Percentiles rank a stretch among this genome's conserved stretches.
Evolutionary conservation across 495 filamentous ascomycete species (phyloP).

Genomic region (Xylaria bambusicola): DNA sequence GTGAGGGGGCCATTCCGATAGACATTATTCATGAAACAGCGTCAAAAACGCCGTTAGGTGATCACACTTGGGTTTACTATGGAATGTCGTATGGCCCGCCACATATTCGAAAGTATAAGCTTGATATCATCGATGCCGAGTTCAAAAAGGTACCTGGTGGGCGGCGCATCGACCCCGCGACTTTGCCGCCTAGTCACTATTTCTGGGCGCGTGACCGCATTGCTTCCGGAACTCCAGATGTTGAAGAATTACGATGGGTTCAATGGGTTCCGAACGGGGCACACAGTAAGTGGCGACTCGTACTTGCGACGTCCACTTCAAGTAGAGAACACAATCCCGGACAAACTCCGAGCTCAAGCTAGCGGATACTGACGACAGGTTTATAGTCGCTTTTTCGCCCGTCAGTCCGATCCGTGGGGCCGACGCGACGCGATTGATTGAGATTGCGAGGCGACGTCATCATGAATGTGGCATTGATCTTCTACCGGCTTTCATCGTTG

Average conservation of each 20-base stretch:
- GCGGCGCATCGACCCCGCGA: conserved; percentile 35
- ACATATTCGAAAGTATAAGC: conserved; percentile 35
- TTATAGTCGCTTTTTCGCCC: conserved; percentile 48
- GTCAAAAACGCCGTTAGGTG: conserved; percentile 42
- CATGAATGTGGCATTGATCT: conserved; percentile 48
- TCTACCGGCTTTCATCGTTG: conserved; percentile 51
- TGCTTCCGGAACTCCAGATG: conserved; percentile 46
- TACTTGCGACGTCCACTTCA: too few species aligned
- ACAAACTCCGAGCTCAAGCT: too few species aligned
- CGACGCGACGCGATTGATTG: conserved; percentile 37
- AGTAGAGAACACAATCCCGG: too few species aligned
- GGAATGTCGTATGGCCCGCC: conserved; percentile 46
- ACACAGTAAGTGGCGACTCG: conserved; percentile 39
- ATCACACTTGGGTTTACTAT: conserved; percentile 54
- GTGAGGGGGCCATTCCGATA: conserved; percentile 41
- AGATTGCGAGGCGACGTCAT: conserved; percentile 33
- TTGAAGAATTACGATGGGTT: conserved; percentile 54
- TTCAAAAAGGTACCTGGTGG: conserved; percentile 43
- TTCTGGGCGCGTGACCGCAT: conserved; percentile 43
- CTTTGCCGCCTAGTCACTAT: conserved; percentile 33
- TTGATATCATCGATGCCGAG: conserved; percentile 37
- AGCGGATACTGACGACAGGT: neutral
- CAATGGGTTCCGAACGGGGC: conserved; percentile 57
- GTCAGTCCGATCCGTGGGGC: conserved; percentile 48
- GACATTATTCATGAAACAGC: conserved; percentile 40